Base-by-base conservation (phyloP, 2,329 filamentous ascomycete genomes). In the Magnaporthiopsis rhizophila region DNA sequence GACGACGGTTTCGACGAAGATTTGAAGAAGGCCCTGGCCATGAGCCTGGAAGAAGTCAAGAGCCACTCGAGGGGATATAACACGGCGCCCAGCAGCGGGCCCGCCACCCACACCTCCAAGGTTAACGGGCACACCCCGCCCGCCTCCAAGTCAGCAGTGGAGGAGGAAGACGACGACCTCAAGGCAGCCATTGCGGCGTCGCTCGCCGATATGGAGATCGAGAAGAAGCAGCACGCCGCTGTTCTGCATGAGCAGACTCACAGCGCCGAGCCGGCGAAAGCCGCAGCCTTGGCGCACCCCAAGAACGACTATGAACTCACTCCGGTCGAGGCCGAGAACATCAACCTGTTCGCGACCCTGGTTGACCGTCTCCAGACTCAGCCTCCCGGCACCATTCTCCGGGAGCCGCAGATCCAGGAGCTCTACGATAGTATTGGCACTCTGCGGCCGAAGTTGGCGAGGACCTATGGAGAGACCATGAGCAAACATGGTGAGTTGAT, bases 381-480 rank as follows among this genome's bases (percentile, higher is more conserved):
- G 71, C 91, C 95, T 0, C 93, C 93, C 0, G 95, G 95, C 0
- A 98, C 95, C 0, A 97, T 99, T 63, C 78, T 99, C n/a, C 85
- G 95, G 61, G 95, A 99, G 72, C 95, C 95, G 1, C 95, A 98
- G 74, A 97, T 99, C 62, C 95, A 99, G 76, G 95, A 99, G 77
- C 81, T 99, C 5, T 99, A 99, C 74, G 95, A 98, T 72, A 96
- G 93, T 71, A 98, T 99, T 70, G 92, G 94, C n/a, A 84, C 92
- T 21, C 79, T 99, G 67, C 86, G 95, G 62, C 95, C 95, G 1
- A 99, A 99, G 75, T 81, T 99, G 64, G 95, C 95, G 5, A 86
- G 95, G 65, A 97, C 94, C 0, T 97, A 98, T 73, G 95, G 95
- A 64, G 95, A 99, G 79, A 97, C 95, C 0, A 98, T 99, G 95